Base-by-base conservation (phyloP, 2,329 filamentous ascomycete species). In the Colletotrichum eleusines region DNA sequence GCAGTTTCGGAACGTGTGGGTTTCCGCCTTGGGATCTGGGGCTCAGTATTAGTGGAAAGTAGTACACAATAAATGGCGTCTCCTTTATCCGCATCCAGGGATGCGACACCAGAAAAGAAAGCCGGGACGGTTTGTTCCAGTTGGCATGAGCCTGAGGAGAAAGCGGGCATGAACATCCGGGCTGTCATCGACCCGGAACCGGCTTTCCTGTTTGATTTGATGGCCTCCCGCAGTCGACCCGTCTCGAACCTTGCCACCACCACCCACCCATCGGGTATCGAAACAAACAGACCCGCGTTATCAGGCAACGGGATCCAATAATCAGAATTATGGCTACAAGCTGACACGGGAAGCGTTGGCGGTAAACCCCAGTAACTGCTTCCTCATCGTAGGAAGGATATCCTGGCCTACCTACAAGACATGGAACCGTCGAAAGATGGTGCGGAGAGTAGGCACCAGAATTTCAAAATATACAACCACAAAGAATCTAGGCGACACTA, bases 381-480 rank as follows among this genome's bases (percentile, higher is more conserved):
- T 2, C 14, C 20, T 61, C 31, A 33, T 26, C 46, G 42, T 7
- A 38, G 53, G 44, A 51, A 59, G 9, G 11, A 35, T 23, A 42
- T 11, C 53, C 42, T 23, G 33, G 3, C 23, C 18, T 18, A 20
- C 18, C 23, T n/a, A 2, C 3, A 44, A 50, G 53, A 51, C 63
- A 59, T 23, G 42, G 20, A 7, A 20, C 31, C 6, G 20, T 5
- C 33, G 26, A 31, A 42, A 54, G 35, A 14, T 20, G 18, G 4
- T 16, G 59, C 18, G 33, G 23, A 33, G 18, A 18, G n/a, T 5
- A 42, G 48, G 18, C 12, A 26, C 23, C 33, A 14, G 20, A 23
- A 31, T 11, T 31, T 7, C 28, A 16, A 62, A 51, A 35, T 62
- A n/a, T 51, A 62, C 33, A 62, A 51, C 51, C 26, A 33, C 12